Base-by-base conservation (phyloP, 495 filamentous ascomycete genomes). In the Hyaloscypha finlandica region DNA sequence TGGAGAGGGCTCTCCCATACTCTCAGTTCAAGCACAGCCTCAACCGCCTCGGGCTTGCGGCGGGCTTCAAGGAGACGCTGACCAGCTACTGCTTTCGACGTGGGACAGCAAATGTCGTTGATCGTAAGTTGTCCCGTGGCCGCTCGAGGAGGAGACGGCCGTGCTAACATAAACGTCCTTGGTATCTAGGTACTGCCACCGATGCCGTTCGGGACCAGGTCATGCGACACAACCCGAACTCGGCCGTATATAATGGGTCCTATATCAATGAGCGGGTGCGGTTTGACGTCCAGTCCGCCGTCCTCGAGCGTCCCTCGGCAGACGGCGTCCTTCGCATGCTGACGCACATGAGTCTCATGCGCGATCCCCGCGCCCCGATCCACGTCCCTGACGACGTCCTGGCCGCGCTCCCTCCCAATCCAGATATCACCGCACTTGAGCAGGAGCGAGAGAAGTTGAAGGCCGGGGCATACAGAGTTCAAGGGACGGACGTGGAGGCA, bases 121-220 rank as follows among this genome's bases (percentile, higher is more conserved):
- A 63, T 39, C 29, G 59, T 68, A 68, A 55, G 65, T 25, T 54
- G 8, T 54, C 16, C 51, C 16, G 16, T 5, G 16, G 16, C 19
- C 1, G 48, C 39, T 25, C 20, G 30, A 55, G 65, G 14, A 63
- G 25, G 16, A 56, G 39, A 56, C 30, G 11, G 52, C 59, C 54
- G 6, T 64, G 35, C 65, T 62, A 67, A 67, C 48, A n/a, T n/a
- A 25, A 25, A 25, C 25, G 25, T 25, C 20, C 63, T 59, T 66
- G 25, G 25, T 59, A 29, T 59, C 54, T 66, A 66, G 65, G 42
- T 67, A 35, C 14, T 65, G 71, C 69, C 6, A 74, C 71, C 2
- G 68, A 71, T 60, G 68, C 57, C 4, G 71, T 67, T 33, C 70
- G 68, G 59, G 70, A 73, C 69, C 69, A 73, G 61, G 67, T 75